Percentiles rank a stretch among this genome's conserved stretches.
Conservation (phyloP, 305 asterid genomes). For the Fraxinus greggii region DNA sequence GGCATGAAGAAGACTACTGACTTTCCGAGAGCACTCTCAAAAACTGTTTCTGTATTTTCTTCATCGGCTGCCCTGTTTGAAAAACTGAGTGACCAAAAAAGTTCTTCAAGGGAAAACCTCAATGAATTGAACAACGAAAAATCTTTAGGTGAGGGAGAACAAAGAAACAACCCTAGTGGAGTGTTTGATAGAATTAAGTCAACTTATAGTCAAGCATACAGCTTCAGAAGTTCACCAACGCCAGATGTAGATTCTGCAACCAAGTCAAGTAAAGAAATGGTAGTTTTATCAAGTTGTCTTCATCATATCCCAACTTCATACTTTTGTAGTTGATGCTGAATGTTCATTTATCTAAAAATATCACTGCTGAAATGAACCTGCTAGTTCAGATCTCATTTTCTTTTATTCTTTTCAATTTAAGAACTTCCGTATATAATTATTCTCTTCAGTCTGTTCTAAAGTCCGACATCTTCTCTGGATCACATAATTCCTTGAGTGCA, state of each 20-base stretch:
- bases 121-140: slow-evolving; percentile 35
- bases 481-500: background rate
- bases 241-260: slow-evolving; percentile 41
- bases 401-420: background rate
- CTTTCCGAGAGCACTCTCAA: slow-evolving; percentile 80
- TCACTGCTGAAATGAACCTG: background rate
- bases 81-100: slow-evolving; percentile 61
- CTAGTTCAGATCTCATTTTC: background rate
- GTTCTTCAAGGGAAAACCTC: slow-evolving; percentile 38
- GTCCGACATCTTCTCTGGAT: background rate
- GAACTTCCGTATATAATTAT: background rate
- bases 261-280: slow-evolving; percentile 48
- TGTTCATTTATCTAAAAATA: background rate
- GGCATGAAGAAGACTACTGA: slow-evolving; percentile 45
- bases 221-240: slow-evolving; percentile 52
- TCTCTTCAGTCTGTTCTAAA: background rate
- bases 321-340: slow-evolving; percentile 9
- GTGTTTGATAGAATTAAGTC: slow-evolving; percentile 71
- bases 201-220: slow-evolving; percentile 72
- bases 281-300: slow-evolving; percentile 28
- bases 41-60: slow-evolving; percentile 92
- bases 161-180: slow-evolving; percentile 49
- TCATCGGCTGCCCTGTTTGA: slow-evolving; percentile 94
- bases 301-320: slow-evolving; percentile 6
- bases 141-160: slow-evolving; percentile 39